Percentiles rank a stretch among this genome's conserved stretches.
phyloP scores from a whole-genome alignment of 1,284 basidiomycete species.

The Salmacisia buchloeana region DNA sequence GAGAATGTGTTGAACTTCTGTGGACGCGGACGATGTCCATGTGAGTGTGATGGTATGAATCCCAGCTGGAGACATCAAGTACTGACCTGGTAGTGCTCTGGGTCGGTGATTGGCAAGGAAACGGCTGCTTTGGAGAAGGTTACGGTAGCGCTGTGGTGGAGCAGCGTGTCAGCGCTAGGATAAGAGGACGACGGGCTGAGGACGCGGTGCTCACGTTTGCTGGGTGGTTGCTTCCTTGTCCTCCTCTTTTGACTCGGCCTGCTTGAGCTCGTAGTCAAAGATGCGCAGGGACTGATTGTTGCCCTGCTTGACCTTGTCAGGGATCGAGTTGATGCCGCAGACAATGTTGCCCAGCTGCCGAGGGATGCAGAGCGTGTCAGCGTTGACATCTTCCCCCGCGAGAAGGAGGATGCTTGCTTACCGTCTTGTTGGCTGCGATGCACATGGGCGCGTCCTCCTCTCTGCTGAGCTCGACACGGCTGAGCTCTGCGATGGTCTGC shows the following conservation, averaged over 20 bases:
- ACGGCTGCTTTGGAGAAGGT: constrained; percentile 15
- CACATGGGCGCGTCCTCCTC: constrained; percentile 49
- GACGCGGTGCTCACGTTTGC: neutral
- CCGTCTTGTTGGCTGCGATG: constrained; percentile 27
- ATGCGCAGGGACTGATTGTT: constrained; percentile 36
- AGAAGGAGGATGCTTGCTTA: neutral
- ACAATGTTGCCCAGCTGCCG: constrained; percentile 20
- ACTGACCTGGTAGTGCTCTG: constrained; percentile 29
- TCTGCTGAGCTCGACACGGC: constrained; percentile 31
- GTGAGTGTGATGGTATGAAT: neutral
- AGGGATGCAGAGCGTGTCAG: neutral
- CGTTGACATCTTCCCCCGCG: neutral
- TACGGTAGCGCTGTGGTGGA: constrained; percentile 9
- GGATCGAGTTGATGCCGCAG: constrained; percentile 39
- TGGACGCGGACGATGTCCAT: neutral
- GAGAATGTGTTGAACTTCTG: constrained; percentile 32
- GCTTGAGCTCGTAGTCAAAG: constrained; percentile 23
- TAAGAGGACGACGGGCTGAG: neutral
- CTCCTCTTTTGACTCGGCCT: neutral
- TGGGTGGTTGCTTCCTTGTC: constrained; percentile 7
- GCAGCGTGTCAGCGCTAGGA: neutral
- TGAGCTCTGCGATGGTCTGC: constrained; percentile 11
- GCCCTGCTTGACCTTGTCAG: constrained; percentile 20
- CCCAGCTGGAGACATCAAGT: neutral
- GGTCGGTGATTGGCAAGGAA: constrained; percentile 31